Evolutionary conservation across 2,329 filamentous ascomycete species (phyloP).

Genomic region (Neospermospora avenae): DNA sequence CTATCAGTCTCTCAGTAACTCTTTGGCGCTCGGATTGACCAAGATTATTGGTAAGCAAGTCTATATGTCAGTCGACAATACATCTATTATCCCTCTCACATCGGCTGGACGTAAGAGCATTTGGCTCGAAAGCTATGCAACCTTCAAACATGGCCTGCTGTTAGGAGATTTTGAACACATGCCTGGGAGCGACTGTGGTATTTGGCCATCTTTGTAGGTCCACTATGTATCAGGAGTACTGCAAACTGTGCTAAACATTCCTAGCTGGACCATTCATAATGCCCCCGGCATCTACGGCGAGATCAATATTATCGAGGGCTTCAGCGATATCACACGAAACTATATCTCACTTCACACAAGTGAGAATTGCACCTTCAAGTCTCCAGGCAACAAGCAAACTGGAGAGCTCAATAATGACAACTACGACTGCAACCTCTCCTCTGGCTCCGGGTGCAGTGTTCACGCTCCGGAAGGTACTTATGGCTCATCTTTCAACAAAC

Average conservation of each 20-base stretch:
- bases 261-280: slow-evolving; percentile 27
- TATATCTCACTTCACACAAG: slow-evolving; percentile 26
- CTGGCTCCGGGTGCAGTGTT: slow-evolving; percentile 42
- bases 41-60: slow-evolving; percentile 52
- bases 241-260: neutral
- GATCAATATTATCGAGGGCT: slow-evolving; percentile 44
- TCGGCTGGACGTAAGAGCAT: slow-evolving; percentile 53
- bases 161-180: slow-evolving; percentile 72
- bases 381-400: slow-evolving; percentile 10
- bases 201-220: slow-evolving; percentile 65
- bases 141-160: slow-evolving; percentile 63
- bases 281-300: slow-evolving; percentile 24
- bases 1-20: slow-evolving; percentile 40
- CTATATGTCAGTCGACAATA: slow-evolving; percentile 45
- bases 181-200: slow-evolving; percentile 66
- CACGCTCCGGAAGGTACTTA: slow-evolving; percentile 20
- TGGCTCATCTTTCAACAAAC: slow-evolving; percentile 40
- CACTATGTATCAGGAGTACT: neutral
- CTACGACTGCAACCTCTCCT: slow-evolving; percentile 23
- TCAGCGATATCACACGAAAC: slow-evolving; percentile 40
- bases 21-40: slow-evolving; percentile 54
- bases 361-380: slow-evolving; percentile 20
- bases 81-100: slow-evolving; percentile 32
- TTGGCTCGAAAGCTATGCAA: slow-evolving; percentile 61
- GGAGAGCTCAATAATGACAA: slow-evolving; percentile 36